phyloP scores from a whole-genome alignment of 2,329 filamentous ascomycete genomes.

The Ophiostoma piceae region DNA sequence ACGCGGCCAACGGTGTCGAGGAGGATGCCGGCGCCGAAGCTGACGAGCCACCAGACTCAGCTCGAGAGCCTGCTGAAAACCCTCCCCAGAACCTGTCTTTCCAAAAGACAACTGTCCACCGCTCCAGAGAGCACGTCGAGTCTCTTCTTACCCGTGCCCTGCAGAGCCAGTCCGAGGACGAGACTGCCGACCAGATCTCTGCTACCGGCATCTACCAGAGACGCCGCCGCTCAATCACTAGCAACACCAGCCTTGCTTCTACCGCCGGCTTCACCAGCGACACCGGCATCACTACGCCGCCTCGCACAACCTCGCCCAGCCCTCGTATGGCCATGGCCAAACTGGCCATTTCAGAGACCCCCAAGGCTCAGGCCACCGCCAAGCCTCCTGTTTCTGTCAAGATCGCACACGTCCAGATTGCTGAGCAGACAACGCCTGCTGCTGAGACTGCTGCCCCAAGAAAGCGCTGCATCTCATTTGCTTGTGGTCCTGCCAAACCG shows the following conservation, averaged over 20 bases:
- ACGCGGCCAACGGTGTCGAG: conserved; percentile 41
- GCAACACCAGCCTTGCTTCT: conserved; percentile 73
- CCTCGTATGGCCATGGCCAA: conserved; percentile 58
- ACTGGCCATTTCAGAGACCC: neutral
- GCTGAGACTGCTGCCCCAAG: conserved; percentile 47
- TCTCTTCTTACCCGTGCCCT: conserved; percentile 86
- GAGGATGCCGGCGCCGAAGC: conserved; percentile 66
- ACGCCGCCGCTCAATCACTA: conserved; percentile 63
- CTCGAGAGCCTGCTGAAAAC: conserved; percentile 13
- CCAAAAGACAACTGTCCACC: conserved; percentile 43
- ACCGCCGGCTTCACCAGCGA: conserved; percentile 94
- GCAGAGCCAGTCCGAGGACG: conserved; percentile 59
- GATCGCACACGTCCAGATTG: conserved; percentile 44
- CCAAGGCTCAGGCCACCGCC: neutral
- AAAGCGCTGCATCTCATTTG: conserved; percentile 89
- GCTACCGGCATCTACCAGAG: conserved; percentile 28
- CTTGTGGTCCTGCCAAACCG: conserved; percentile 63
- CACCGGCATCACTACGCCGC: conserved; percentile 81
- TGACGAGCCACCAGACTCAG: conserved; percentile 77
- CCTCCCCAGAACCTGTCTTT: conserved; percentile 35
- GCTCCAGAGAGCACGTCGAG: conserved; percentile 55
- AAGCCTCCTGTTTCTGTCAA: conserved; percentile 31
- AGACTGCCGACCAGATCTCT: conserved; percentile 38
- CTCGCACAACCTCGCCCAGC: conserved; percentile 81
- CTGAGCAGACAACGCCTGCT: conserved; percentile 7